Percentiles rank a stretch among this genome's conserved stretches.
Conservation (phyloP, 257 asterid species). For the Solanum commersonii region DNA sequence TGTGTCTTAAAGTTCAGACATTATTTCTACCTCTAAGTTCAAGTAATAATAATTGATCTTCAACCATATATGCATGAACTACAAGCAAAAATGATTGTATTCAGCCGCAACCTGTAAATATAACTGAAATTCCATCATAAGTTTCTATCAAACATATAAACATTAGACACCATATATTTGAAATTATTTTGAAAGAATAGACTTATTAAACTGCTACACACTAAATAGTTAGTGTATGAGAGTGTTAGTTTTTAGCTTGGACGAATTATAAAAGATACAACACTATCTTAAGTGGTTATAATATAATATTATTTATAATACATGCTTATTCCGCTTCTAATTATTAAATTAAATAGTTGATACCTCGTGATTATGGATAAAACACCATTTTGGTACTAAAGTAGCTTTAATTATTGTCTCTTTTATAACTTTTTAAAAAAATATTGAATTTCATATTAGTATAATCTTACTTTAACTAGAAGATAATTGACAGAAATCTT, state of each 20-base stretch:
- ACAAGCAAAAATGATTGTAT: not conserved
- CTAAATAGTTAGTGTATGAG: not conserved
- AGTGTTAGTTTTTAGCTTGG: not conserved
- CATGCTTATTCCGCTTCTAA: not conserved
- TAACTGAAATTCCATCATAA: no score
- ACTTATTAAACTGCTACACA: no score
- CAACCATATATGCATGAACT: fast-evolving
- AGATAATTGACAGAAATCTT: not conserved
- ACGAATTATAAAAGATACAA: not conserved
- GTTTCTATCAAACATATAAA: fast-evolving
- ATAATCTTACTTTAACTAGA: not conserved
- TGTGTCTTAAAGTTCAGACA: not conserved
- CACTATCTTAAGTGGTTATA: not conserved
- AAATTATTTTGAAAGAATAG: not conserved
- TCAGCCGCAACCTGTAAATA: no score
- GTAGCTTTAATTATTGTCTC: not conserved
- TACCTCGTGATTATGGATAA: not conserved
- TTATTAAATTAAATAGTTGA: not conserved
- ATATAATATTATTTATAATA: no score
- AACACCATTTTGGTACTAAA: not conserved
- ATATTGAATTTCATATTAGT: no score
- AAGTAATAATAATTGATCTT: not conserved
- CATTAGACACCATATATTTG: fast-evolving
- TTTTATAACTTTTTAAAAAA: no score
- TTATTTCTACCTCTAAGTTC: not conserved